Evolutionary conservation across 2,329 filamentous ascomycete genomes (phyloP).

Genomic region (Pezicula rhizophila): DNA sequence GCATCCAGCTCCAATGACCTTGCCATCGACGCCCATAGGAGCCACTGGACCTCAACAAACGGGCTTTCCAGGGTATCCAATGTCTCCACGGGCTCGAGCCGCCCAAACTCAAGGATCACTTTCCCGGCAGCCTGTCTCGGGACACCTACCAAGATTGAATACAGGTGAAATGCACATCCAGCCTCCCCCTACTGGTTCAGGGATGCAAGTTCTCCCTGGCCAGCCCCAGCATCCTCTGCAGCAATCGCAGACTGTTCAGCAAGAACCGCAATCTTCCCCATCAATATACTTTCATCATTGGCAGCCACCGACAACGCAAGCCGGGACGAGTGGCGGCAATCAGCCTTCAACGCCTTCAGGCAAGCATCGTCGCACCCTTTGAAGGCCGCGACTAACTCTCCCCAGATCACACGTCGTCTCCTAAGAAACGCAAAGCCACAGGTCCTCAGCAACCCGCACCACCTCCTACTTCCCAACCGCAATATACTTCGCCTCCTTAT

Average conservation of each 20-base stretch:
- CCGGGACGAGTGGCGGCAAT: constrained; percentile 47
- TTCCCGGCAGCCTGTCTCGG: constrained; percentile 22
- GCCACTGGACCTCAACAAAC: constrained; percentile 17
- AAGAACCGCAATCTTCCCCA: constrained; percentile 55
- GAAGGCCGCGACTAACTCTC: constrained; percentile 26
- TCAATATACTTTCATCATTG: constrained; percentile 90
- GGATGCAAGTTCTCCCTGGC: constrained; percentile 37
- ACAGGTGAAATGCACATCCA: constrained; percentile 34
- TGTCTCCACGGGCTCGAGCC: constrained; percentile 26
- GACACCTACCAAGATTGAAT: constrained; percentile 35
- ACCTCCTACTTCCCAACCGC: constrained; percentile 39
- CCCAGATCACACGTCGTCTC: constrained; percentile 64
- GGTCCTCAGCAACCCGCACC: constrained; percentile 44
- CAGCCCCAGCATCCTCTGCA: constrained; percentile 40
- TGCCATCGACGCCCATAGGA: constrained; percentile 26
- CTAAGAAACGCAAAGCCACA: constrained; percentile 77
- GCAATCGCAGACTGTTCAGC: constrained; percentile 41
- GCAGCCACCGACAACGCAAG: constrained; percentile 71
- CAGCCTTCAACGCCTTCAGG: constrained; percentile 70
- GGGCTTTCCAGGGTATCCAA: constrained; percentile 23
- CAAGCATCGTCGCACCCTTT: constrained; percentile 45
- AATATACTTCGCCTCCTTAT: constrained; percentile 48
- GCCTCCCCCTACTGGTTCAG: constrained; percentile 28
- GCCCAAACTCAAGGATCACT: constrained; percentile 18
- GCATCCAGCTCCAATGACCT: constrained; percentile 19